phyloP scores from a whole-genome alignment of 2,329 filamentous ascomycete species.

The Pseudogymnoascus sp. region DNA sequence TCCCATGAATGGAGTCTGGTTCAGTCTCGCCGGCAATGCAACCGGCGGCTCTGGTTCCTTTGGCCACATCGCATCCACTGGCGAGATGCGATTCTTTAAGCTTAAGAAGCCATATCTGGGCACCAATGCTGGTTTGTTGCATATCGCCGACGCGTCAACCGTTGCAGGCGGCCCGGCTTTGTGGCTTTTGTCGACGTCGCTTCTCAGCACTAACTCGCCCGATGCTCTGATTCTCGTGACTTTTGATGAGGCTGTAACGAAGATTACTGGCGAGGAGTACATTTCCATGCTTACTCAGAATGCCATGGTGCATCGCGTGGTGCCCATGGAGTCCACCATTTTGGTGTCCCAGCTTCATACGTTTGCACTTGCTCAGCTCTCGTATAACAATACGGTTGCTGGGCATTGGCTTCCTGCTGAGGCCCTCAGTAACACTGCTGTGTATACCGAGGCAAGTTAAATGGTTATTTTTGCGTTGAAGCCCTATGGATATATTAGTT shows the following conservation, averaged over 20 bases:
- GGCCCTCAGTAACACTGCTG: neutral
- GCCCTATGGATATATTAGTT: neutral
- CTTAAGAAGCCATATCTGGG: slow-evolving; percentile 6
- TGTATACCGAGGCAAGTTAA: slow-evolving; percentile 7
- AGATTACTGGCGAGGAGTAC: slow-evolving; percentile 12
- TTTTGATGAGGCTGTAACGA: neutral
- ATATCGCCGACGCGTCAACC: slow-evolving; percentile 11
- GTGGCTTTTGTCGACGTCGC: slow-evolving; percentile 13
- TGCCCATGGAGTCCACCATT: slow-evolving; percentile 5
- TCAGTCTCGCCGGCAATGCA: slow-evolving; percentile 11
- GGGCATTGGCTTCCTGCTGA: slow-evolving; percentile 9
- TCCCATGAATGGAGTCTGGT: slow-evolving; percentile 11
- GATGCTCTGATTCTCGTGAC: slow-evolving; percentile 10
- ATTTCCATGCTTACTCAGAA: slow-evolving; percentile 13
- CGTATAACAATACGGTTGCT: slow-evolving; percentile 7
- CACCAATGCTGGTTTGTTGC: slow-evolving; percentile 8
- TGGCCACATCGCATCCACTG: slow-evolving; percentile 13
- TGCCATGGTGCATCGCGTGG: slow-evolving; percentile 12
- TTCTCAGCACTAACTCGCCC: slow-evolving; percentile 1
- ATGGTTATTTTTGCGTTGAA: neutral
- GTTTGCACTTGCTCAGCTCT: slow-evolving; percentile 6
- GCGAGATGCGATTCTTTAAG: slow-evolving; percentile 11
- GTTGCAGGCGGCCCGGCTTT: slow-evolving; percentile 12
- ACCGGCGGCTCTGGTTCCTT: slow-evolving; percentile 11
- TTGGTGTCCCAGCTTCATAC: slow-evolving; percentile 13